A percentile compares a stretch with the other conserved stretches of the same genome.
Evolutionary conservation across 192 early-diverging fungal genomes (phyloP).

Genomic region (Kappamyces sp.): DNA sequence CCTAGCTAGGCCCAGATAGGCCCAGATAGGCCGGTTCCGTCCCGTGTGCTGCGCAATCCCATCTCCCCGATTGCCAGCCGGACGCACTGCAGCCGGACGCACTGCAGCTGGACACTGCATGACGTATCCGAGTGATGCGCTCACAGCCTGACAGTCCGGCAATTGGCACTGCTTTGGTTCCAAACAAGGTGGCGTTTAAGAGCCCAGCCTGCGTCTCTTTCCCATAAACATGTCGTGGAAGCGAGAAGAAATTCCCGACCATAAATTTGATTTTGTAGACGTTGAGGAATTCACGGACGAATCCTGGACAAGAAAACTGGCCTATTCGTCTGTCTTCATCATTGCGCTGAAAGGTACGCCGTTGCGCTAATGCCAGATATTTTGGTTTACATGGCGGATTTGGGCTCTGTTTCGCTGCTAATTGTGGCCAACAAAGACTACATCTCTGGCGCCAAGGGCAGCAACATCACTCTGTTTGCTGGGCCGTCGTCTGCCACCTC

Average conservation of each 20-base stretch:
- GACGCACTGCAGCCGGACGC: no score
- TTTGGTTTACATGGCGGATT: conserved; percentile 73
- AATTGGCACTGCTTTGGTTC: no score
- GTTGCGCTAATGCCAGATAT: conserved; percentile 24
- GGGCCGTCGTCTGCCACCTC: neutral
- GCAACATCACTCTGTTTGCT: neutral
- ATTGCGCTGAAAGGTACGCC: conserved; percentile 51
- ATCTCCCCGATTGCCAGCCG: no score
- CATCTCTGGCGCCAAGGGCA: neutral
- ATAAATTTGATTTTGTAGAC: conserved; percentile 86
- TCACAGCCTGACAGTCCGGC: no score
- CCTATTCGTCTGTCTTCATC: conserved; percentile 55
- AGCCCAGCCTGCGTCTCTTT: no score
- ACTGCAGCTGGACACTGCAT: no score
- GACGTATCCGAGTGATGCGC: no score
- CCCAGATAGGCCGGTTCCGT: no score
- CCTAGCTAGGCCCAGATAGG: no score
- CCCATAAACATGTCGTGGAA: conserved; percentile 57
- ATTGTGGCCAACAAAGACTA: conserved; percentile 24
- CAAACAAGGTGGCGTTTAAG: no score
- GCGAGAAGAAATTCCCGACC: conserved; percentile 69
- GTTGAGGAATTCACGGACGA: conserved; percentile 63
- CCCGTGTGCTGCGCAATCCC: no score
- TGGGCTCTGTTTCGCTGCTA: conserved; percentile 67
- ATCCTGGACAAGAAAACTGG: conserved; percentile 34